Base-by-base conservation (phyloP, 1,284 basidiomycete genomes). In the Apiotrichum akiyoshidainum region DNA sequence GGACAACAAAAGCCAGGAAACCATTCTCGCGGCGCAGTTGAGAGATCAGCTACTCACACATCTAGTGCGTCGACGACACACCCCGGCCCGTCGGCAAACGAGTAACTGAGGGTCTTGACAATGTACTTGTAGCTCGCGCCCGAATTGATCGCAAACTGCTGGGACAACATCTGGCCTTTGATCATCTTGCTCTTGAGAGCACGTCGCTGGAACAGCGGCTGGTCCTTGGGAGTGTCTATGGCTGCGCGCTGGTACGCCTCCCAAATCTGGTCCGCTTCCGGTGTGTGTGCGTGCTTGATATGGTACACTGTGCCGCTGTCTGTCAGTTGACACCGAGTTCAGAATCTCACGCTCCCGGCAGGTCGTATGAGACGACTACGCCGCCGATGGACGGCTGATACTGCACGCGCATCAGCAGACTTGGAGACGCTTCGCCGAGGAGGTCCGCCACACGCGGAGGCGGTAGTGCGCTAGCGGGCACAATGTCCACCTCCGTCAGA, bases 81-180 rank as follows among this genome's bases (percentile, higher is more conserved):
- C 11, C 33, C 12, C 16, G 74, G 73, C 2, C 70, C 69, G 31
- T 71, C 60, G 11, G 61, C 67, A 46, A 76, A 74, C 4, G 69
- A 34, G 17, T 70, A 64, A 22, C 67, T 71, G 19, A 66, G 50
- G 6, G 72, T 68, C 46, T 75, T 68, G 10, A 74, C 73, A 35
- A 65, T 70, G 58, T 75, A 76, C 65, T 75, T 76, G 70, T 76
- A 76, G 16, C 58, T 59, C 22, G 61, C 71, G 16, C 74, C 74
- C 16, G 68, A 71, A 59, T 76, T 76, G 57, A 76, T 64, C 22
- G 72, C 70, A 47, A 72, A 76, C 45, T 76, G 73, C 53, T 76
- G 74, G 34, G 72, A 68, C 14, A 76, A 60, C 5, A 74, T 55
- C 34, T 55, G 48, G 9, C 65, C 66, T 22, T 62, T 64, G 31